Conservation (phyloP, 371 early-diverging fungal species). For the Choanephora cucurbitarum region DNA sequence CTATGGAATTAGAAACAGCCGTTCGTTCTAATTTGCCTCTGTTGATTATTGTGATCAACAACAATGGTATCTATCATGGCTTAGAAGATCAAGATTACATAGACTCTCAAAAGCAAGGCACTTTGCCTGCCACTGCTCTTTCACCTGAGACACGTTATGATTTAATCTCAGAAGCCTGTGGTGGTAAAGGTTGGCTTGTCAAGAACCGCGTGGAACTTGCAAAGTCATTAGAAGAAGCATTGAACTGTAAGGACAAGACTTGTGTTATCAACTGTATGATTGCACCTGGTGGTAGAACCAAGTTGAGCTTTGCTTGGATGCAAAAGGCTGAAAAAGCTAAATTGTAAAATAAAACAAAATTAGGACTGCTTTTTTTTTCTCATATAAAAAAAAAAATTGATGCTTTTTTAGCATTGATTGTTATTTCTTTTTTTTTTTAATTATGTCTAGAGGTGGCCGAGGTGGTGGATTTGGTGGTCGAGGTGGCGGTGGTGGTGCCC, state of each 20-base stretch:
- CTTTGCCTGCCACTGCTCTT: slow-evolving; percentile 67
- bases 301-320: slow-evolving; percentile 33
- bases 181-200: slow-evolving; percentile 68
- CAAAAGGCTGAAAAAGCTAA: slow-evolving; percentile 26
- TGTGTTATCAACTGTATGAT: slow-evolving; percentile 56
- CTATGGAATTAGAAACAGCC: slow-evolving; percentile 83
- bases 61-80: slow-evolving; percentile 82
- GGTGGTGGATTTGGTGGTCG: slow-evolving; percentile 45
- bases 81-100: slow-evolving; percentile 48
- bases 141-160: slow-evolving; percentile 72
- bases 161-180: slow-evolving; percentile 63
- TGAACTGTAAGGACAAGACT: slow-evolving; percentile 37
- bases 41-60: slow-evolving; percentile 77
- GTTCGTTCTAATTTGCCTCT: slow-evolving; percentile 66
- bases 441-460: slow-evolving; percentile 42
- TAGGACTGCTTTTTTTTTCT: slow-evolving; percentile 5
- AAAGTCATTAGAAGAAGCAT: slow-evolving; percentile 54
- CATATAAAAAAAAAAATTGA: slow-evolving; percentile 1
- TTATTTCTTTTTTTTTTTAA: slow-evolving; percentile 3
- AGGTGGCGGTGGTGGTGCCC: slow-evolving; percentile 40
- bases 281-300: slow-evolving; percentile 52
- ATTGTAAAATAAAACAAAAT: slow-evolving; percentile 15
- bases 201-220: slow-evolving; percentile 61
- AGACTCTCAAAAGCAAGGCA: slow-evolving; percentile 28
- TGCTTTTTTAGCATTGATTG: background rate